phyloP scores from a whole-genome alignment of 805 yeast species.

The Suhomyces vadensis region DNA sequence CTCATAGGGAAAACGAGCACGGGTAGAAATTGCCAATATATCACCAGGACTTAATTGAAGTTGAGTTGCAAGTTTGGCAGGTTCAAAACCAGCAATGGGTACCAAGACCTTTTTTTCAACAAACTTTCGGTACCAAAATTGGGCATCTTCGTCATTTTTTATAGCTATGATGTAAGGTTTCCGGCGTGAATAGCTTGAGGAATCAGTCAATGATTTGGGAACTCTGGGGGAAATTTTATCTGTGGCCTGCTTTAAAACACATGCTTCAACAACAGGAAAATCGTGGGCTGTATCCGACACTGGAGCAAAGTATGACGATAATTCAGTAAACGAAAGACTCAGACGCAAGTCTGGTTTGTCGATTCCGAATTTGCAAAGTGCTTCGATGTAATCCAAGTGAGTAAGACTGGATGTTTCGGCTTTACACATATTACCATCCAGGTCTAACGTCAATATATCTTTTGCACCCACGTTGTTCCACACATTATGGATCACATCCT shows the following conservation, averaged over 20 bases:
- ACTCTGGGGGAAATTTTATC: slow-evolving; percentile 25
- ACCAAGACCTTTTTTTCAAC: slow-evolving; percentile 29
- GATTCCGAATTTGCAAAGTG: slow-evolving; percentile 74
- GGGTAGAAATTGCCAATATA: slow-evolving; percentile 73
- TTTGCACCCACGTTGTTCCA: slow-evolving; percentile 53
- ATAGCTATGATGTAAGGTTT: slow-evolving; percentile 60
- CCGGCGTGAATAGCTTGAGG: slow-evolving; percentile 51
- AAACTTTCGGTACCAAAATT: slow-evolving; percentile 45
- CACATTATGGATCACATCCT: slow-evolving; percentile 50
- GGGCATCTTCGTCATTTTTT: slow-evolving; percentile 37
- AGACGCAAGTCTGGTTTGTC: slow-evolving; percentile 94
- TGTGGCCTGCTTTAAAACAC: slow-evolving; percentile 58
- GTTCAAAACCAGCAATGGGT: slow-evolving; percentile 17
- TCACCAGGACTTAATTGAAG: slow-evolving; percentile 64
- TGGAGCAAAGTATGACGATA: slow-evolving; percentile 44
- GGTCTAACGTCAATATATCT: slow-evolving; percentile 40
- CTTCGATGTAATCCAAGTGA: slow-evolving; percentile 64
- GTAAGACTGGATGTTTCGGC: slow-evolving; percentile 22
- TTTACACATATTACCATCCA: slow-evolving; percentile 25
- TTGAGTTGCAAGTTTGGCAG: slow-evolving; percentile 14
- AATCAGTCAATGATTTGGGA: slow-evolving; percentile 42
- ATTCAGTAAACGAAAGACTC: slow-evolving; percentile 46
- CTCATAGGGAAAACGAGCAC: slow-evolving; percentile 71
- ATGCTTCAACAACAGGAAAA: slow-evolving; percentile 74
- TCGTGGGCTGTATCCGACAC: slow-evolving; percentile 29